Percentiles rank a stretch among this genome's conserved stretches.
phyloP scores from a whole-genome alignment of 176 grass and related monocot genomes.

The sorghum (Sorghum bicolor) region Sorghum_bicolor_NCBIv3 NC_012872.2:61778001-61778500 shows the following conservation, averaged over 20 bases:
- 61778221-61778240: too few relatives aligned
- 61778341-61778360: background rate
- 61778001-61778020: background rate
- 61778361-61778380: background rate
- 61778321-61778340: background rate
- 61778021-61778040: too few relatives aligned
- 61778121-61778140: background rate
- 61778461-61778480: slow-evolving; percentile 27
- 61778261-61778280: background rate
- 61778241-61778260: background rate
- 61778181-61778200: background rate
- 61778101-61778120: background rate
- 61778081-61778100: background rate
- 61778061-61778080: too few relatives aligned
- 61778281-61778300: background rate
- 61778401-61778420: background rate
- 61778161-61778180: background rate
- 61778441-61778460: slow-evolving; percentile 1
- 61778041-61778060: background rate
- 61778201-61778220: background rate
- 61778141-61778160: too few relatives aligned
- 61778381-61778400: background rate
- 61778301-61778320: background rate
- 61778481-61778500: slow-evolving; percentile 40
- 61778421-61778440: background rate